These are phyloP conservation scores for Poterioochromonas sp. DNA, from an alignment of 352 stramenopile genomes.

Conservation along the genomic window DNA sequence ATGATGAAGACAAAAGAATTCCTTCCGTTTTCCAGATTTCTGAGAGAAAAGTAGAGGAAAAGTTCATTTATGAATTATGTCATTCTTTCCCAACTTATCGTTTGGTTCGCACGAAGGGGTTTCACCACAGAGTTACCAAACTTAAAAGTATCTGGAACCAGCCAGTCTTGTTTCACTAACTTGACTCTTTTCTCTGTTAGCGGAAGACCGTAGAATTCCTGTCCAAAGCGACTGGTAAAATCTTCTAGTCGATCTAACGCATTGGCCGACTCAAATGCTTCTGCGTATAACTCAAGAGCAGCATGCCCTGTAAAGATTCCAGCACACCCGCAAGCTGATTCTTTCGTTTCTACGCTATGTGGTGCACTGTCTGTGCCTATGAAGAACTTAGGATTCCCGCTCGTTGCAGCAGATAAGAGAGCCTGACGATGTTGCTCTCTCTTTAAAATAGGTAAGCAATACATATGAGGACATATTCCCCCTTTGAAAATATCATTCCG, in stretches of 20 bases:
- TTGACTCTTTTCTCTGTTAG: constrained; percentile 72
- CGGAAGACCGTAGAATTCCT: constrained; percentile 90
- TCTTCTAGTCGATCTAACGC: constrained; percentile 81
- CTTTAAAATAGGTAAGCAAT: constrained; percentile 99
- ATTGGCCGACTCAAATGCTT: constrained; percentile 85
- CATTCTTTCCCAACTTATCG: constrained; percentile 79
- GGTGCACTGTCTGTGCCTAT: constrained; percentile 94
- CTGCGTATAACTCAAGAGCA: constrained; percentile 90
- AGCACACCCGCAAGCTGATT: constrained; percentile 75
- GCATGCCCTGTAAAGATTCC: constrained; percentile 93
- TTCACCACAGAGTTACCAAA: constrained; percentile 75
- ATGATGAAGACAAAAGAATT: too few species aligned
- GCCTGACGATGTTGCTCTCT: constrained; percentile 72
- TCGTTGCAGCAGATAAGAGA: constrained; percentile 47
- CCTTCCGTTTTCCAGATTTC: too few species aligned
- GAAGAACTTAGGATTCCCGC: constrained; percentile 91
- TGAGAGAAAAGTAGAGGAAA: too few species aligned
- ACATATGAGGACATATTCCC: constrained; percentile 95
- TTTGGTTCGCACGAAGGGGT: constrained; percentile 80
- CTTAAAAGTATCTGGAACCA: constrained; percentile 71
- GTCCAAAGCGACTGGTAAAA: constrained; percentile 86
- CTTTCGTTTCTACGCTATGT: constrained; percentile 80
- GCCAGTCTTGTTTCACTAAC: constrained; percentile 75
- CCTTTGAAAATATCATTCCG: constrained; percentile 85
- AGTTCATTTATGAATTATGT: too few species aligned